Evolutionary conservation across 805 yeast species (phyloP).

Genomic region (Candida ipomoeae): DNA sequence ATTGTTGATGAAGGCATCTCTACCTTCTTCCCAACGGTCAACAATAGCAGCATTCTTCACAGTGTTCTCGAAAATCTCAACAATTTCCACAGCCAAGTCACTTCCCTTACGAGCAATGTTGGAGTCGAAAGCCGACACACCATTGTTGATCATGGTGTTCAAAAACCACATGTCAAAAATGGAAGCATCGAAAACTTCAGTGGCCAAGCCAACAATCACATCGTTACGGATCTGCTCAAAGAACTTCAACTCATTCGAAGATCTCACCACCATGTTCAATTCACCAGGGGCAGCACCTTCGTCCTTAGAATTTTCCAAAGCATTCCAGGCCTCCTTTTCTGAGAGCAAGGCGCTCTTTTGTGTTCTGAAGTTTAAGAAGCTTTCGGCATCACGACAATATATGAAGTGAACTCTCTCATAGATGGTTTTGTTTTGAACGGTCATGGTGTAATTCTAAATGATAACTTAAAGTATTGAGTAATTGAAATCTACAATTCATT

Average conservation of each 20-base stretch:
- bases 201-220: constrained; percentile 26
- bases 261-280: constrained; percentile 4
- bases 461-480: not conserved
- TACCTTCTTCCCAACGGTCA: constrained; percentile 47
- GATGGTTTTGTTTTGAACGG: constrained; percentile 19
- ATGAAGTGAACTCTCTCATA: constrained; percentile 27
- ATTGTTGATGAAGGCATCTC: constrained; percentile 37
- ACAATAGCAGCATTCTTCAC: constrained; percentile 44
- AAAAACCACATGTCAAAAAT: constrained; percentile 34
- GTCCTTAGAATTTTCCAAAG: not conserved
- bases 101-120: not conserved
- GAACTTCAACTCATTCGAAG: constrained; percentile 8
- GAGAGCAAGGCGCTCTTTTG: constrained; percentile 9
- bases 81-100: constrained; percentile 18
- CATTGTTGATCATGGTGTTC: constrained; percentile 22
- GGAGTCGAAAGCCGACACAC: constrained; percentile 12
- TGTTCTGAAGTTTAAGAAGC: constrained; percentile 14
- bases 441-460: constrained; percentile 9
- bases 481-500: not conserved
- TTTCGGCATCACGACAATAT: constrained; percentile 21
- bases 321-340: constrained; percentile 9
- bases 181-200: constrained; percentile 21
- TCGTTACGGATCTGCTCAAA: constrained; percentile 22
- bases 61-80: constrained; percentile 42
- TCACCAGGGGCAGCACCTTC: not conserved